A percentile compares a stretch with the other conserved stretches of the same genome.
Evolutionary conservation across 2,329 filamentous ascomycete genomes (phyloP).

Genomic region (Fusarium marasasianum): DNA sequence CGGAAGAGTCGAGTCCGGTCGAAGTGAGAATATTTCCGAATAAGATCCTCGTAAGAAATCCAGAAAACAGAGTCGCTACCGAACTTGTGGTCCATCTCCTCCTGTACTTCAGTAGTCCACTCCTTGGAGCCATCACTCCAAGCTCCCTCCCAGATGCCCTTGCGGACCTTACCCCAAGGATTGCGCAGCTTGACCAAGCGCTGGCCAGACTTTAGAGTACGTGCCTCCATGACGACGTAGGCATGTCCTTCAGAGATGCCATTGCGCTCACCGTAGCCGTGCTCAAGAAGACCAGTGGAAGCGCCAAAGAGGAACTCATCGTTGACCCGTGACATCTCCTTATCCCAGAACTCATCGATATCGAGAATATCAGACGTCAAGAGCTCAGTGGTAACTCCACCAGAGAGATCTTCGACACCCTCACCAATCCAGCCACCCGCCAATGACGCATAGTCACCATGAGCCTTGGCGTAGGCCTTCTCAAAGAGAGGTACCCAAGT

Average conservation of each 20-base stretch:
- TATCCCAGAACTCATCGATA: constrained; percentile 83
- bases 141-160: constrained; percentile 67
- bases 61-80: constrained; percentile 71
- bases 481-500: constrained; percentile 85
- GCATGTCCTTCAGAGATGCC: constrained; percentile 68
- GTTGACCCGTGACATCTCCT: constrained; percentile 83
- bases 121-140: constrained; percentile 70
- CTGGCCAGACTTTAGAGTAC: constrained; percentile 60
- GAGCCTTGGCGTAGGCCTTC: constrained; percentile 86
- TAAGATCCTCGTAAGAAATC: constrained; percentile 70
- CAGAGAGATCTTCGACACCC: constrained; percentile 68
- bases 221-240: constrained; percentile 69
- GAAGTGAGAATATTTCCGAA: constrained; percentile 69
- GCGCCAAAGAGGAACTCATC: constrained; percentile 82
- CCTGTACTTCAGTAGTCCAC: constrained; percentile 66
- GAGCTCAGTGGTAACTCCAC: constrained; percentile 75
- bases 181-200: constrained; percentile 68
- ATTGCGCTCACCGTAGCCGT: constrained; percentile 68
- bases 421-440: constrained; percentile 76
- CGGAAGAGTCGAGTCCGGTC: constrained; percentile 71
- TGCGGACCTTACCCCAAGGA: constrained; percentile 67
- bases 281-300: constrained; percentile 69
- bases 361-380: constrained; percentile 78
- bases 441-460: constrained; percentile 79
- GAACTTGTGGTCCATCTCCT: constrained; percentile 67